Evolutionary conservation across 2,329 filamentous ascomycete species (phyloP).

Genomic region (Trichophyton verrucosum): DNA sequence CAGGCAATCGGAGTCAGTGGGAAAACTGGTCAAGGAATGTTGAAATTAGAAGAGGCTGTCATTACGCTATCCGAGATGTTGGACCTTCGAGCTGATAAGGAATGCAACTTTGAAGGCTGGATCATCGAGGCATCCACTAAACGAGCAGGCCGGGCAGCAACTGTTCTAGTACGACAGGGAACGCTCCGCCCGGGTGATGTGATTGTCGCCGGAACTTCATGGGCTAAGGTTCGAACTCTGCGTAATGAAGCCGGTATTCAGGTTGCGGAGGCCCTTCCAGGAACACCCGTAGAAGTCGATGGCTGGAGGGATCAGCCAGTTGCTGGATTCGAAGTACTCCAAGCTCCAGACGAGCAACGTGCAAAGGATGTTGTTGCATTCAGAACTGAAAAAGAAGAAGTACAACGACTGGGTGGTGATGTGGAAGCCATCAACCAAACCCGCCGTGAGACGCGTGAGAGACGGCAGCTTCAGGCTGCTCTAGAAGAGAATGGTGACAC

Average conservation of each 20-base stretch:
- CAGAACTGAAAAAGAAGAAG: slow-evolving; percentile 58
- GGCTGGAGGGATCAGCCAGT: slow-evolving; percentile 85
- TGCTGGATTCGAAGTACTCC: slow-evolving; percentile 77
- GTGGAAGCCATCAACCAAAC: slow-evolving; percentile 66
- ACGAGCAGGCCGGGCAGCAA: slow-evolving; percentile 70
- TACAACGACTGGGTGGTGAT: slow-evolving; percentile 51
- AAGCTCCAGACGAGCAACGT: slow-evolving; percentile 64
- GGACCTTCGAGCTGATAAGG: slow-evolving; percentile 68
- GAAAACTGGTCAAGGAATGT: slow-evolving; percentile 86
- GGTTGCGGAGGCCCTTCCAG: slow-evolving; percentile 64
- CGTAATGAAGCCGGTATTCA: slow-evolving; percentile 71
- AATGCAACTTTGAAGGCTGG: slow-evolving; percentile 80
- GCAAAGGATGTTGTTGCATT: slow-evolving; percentile 69
- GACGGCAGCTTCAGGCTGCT: slow-evolving; percentile 22
- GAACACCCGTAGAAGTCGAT: slow-evolving; percentile 80
- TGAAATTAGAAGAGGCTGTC: slow-evolving; percentile 81
- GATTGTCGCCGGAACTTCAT: slow-evolving; percentile 77
- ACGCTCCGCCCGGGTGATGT: slow-evolving; percentile 70
- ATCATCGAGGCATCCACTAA: slow-evolving; percentile 86
- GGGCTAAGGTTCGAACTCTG: slow-evolving; percentile 72
- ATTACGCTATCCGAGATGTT: slow-evolving; percentile 76
- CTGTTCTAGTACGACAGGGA: slow-evolving; percentile 75
- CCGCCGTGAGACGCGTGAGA: slow-evolving; percentile 49
- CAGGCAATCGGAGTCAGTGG: slow-evolving; percentile 86
- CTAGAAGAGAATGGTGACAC: slow-evolving; percentile 30